Conservation (phyloP, 2,329 filamentous ascomycete species). For the Curvularia sp. region DNA sequence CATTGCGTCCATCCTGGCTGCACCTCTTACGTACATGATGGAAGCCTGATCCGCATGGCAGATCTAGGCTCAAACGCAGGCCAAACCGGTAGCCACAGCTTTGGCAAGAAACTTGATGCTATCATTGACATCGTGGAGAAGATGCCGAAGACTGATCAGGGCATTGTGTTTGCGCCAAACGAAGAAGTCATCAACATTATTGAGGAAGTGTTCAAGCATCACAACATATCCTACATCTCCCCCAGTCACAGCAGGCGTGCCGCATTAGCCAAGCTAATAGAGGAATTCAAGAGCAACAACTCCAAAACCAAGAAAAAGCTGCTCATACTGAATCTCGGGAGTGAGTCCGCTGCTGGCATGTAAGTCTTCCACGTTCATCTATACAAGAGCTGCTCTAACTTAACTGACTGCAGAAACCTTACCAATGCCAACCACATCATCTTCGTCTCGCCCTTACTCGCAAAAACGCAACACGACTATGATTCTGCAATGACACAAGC, state of each 20-base stretch:
- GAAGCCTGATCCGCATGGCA: constrained; percentile 31
- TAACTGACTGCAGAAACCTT: no score
- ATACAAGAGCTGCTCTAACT: no score
- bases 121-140: constrained; percentile 41
- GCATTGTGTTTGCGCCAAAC: constrained; percentile 37
- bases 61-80: constrained; percentile 26
- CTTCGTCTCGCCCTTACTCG: no score
- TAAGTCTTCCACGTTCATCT: no score
- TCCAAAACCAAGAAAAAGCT: no score
- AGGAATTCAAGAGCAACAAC: constrained; percentile 30
- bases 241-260: constrained; percentile 18
- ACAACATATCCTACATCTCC: constrained; percentile 27
- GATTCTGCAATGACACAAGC: no score
- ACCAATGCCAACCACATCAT: no score
- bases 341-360: no score
- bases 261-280: constrained; percentile 27
- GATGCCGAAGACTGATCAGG: constrained; percentile 51
- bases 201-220: constrained; percentile 25
- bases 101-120: constrained; percentile 36
- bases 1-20: constrained; percentile 33
- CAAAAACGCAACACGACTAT: no score
- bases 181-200: constrained; percentile 27
- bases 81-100: constrained; percentile 35
- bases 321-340: no score
- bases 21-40: constrained; percentile 22